Evolutionary conservation across 768 basidiomycete genomes (phyloP).

Genomic region (Xerocomus potaroensis): DNA sequence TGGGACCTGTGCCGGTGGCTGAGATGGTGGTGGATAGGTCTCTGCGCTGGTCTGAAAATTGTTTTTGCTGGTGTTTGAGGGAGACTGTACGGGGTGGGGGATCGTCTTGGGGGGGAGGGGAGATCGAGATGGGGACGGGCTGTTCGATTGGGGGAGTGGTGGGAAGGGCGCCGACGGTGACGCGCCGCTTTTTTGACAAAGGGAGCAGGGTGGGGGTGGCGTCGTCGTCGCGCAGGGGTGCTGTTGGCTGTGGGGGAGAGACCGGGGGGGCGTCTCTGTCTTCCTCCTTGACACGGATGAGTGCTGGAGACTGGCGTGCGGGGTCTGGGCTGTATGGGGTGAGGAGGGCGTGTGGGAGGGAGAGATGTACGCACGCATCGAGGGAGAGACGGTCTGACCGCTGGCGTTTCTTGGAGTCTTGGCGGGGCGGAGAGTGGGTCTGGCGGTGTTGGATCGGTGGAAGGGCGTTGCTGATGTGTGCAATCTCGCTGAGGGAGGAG

Average conservation of each 20-base stretch:
- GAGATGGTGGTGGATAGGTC: constrained; percentile 31
- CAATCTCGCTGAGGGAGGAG: constrained; percentile 49
- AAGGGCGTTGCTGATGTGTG: constrained; percentile 50
- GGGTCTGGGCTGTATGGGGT: constrained; percentile 18
- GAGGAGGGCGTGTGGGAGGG: constrained; percentile 15
- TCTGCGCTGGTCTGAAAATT: constrained; percentile 60
- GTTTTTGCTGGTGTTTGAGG: constrained; percentile 70
- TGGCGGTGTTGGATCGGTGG: constrained; percentile 59
- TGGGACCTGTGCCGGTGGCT: too few species aligned
- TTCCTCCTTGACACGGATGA: constrained; percentile 63
- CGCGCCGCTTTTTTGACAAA: constrained; percentile 58
- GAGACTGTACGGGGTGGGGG: too few species aligned
- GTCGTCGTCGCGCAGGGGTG: constrained; percentile 19
- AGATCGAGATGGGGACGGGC: too few species aligned
- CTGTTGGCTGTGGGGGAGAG: constrained; percentile 26
- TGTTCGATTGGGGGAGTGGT: constrained; percentile 70
- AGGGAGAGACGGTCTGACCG: too few species aligned
- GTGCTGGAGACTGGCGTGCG: too few species aligned
- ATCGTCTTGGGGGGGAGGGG: too few species aligned
- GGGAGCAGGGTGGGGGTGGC: constrained; percentile 41
- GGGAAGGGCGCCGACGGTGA: constrained; percentile 64
- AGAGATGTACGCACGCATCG: not conserved
- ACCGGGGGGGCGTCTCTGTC: constrained; percentile 43
- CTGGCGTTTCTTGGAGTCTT: too few species aligned
- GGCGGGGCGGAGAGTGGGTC: constrained; percentile 33